phyloP scores from a whole-genome alignment of 1,284 basidiomycete genomes.

The Moesziomyces globuligerus region DNA sequence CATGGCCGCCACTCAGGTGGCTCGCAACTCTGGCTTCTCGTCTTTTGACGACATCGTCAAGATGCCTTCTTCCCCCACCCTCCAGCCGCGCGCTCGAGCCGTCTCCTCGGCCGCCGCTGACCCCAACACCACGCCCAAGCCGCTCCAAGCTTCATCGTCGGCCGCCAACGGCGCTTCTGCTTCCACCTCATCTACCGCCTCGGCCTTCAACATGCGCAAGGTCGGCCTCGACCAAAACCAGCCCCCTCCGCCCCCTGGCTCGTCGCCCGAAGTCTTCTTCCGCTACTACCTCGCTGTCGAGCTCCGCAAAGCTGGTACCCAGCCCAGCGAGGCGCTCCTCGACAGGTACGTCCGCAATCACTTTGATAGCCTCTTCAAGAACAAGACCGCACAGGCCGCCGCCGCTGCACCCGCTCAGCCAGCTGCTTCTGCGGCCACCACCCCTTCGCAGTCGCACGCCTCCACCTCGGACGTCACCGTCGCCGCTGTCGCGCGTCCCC shows the following conservation, averaged over 20 bases:
- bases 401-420: neutral
- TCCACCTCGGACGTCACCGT: constrained; percentile 37
- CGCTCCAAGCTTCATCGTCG: neutral
- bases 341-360: constrained; percentile 62
- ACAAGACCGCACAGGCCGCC: constrained; percentile 14
- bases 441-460: constrained; percentile 6
- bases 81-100: constrained; percentile 31
- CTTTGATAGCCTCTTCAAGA: constrained; percentile 57
- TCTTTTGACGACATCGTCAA: constrained; percentile 52
- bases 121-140: neutral
- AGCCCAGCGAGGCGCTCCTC: constrained; percentile 55
- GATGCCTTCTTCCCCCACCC: constrained; percentile 40
- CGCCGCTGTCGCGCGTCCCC: constrained; percentile 30
- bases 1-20: constrained; percentile 52
- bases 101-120: constrained; percentile 11
- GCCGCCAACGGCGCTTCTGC: neutral
- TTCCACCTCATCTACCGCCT: neutral
- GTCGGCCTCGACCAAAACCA: constrained; percentile 53
- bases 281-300: constrained; percentile 63
- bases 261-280: constrained; percentile 52
- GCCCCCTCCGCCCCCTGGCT: constrained; percentile 51
- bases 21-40: constrained; percentile 43
- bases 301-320: constrained; percentile 57
- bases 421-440: neutral
- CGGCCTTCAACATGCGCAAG: constrained; percentile 48